A percentile compares a stretch with the other conserved stretches of the same genome.
Conservation (phyloP, 1,284 basidiomycete species). For the Hymenochaete sp. region DNA sequence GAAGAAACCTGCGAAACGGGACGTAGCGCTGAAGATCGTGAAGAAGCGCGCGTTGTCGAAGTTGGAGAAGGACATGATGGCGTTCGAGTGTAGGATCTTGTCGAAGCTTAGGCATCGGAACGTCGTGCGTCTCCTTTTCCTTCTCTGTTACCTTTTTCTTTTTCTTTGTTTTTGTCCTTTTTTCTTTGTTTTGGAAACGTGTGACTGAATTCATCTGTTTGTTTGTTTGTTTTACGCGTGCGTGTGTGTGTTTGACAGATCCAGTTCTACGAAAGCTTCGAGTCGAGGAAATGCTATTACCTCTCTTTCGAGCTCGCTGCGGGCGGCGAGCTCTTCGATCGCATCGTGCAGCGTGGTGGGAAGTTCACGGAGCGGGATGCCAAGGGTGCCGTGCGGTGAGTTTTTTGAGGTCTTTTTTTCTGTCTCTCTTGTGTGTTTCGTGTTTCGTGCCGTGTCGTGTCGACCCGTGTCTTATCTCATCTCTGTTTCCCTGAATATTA, state of each 20-base stretch:
- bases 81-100: constrained; percentile 11
- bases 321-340: constrained; percentile 85
- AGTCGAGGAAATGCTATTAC: constrained; percentile 85
- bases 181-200: background rate
- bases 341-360: constrained; percentile 52
- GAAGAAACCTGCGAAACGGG: constrained; percentile 1
- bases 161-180: background rate
- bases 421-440: background rate
- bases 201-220: background rate
- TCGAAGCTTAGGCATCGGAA: constrained; percentile 9
- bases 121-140: constrained; percentile 3
- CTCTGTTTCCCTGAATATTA: too few species aligned
- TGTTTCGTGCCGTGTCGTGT: too few species aligned
- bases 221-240: too few species aligned
- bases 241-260: background rate
- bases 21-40: constrained; percentile 16
- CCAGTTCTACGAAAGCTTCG: constrained; percentile 93
- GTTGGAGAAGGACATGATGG: constrained; percentile 18
- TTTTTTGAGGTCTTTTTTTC: background rate
- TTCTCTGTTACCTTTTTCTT: background rate
- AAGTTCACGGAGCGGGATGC: constrained; percentile 15
- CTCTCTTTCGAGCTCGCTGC: constrained; percentile 85
- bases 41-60: constrained; percentile 38
- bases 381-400: constrained; percentile 11
- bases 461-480: too few species aligned